Base-by-base conservation (phyloP, 2,329 filamentous ascomycete species). In the Microdochium nivale region DNA sequence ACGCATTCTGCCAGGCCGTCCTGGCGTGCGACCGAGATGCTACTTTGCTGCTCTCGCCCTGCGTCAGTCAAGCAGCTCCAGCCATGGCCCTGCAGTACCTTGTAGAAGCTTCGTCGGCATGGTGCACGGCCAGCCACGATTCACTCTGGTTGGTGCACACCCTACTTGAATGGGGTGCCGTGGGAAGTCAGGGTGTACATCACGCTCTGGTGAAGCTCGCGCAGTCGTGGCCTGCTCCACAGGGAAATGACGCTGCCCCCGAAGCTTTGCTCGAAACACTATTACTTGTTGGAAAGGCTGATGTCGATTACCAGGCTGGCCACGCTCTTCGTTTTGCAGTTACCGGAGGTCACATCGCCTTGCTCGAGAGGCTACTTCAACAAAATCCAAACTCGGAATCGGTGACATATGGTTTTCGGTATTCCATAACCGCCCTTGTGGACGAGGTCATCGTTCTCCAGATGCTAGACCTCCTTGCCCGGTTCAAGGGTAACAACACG, bases 131-230 rank as follows among this genome's bases (percentile, higher is more conserved):
- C 5, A 30, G 44, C 27, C 27, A 51, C 30, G 24, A 37, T 24
- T 47, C 16, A n/a, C 23, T 47, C 9, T 51, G 49, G 49, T 9
- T 48, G 3, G 16, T 51, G 3, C 21, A 47, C 30, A 32, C 43
- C 21, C 23, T 51, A 21, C 40, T 51, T 9, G 25, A 27, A 19
- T 47, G 37, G 49, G 49, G 49, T 19, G 49, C 35, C 19, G 35
- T 40, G 14, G 14, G 35, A 4, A 40, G 35, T 14, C 35, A 40
- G 19, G 35, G 14, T 16, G 35, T 40, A 16, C 35, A 40, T 40
- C 35, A 19, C 35, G 35, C 35, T 16, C 19, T 40, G 35, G 35
- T 40, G 7, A 40, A 40, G 16, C 35, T 40, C 16, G 35, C 35
- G 13, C 35, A 40, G 7, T 40, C 35, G 16, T 40, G 35, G 35